Evolutionary conservation across 768 basidiomycete species (phyloP), one percentile per base, ranked within the genome.

Genomic region (Hebeloma cylindrosporum): DNA sequence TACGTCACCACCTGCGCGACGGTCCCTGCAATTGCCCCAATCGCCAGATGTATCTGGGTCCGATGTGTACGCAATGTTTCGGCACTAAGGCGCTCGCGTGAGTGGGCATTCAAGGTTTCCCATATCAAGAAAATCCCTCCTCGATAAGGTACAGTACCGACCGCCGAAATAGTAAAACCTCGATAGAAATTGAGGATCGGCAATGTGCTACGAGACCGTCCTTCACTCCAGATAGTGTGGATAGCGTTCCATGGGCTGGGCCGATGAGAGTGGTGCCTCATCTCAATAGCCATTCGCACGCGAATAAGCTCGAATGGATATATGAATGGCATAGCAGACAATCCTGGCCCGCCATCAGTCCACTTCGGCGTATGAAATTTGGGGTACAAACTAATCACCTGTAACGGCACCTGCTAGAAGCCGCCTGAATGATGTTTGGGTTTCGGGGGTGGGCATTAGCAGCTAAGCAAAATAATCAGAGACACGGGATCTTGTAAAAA

Each of bases 81-180:
- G 3, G 45, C 48, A 29, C 47, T 38, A 10, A 64, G 33, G 27
- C 11, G 7, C 5, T 53, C 32, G 21, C 47, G 43, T 5, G 58
- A 54, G 18, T 60, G 31, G 2, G 56, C 53, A 38, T 62, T 57
- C 26, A 62, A 53, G 4, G 60, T 60, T 37, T 60, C 60, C 59
- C 57, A 59, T 10, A 58, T 49, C 8, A 59, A 48, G 29, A 60
- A 62, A 36, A 62, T 58, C 0, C 60, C 57, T 14, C 57, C 60
- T 27, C 56, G 54, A 31, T 62, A 64, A 1, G 54, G 58, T 11
- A 45, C 14, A 5, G 37, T 36, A 31, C 37, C 43, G 13, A 45
- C n/a, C 4, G 40, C 21, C 9, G 38, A 40, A 17, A 50, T 38
- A 21, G 43, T 25, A n/a, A 50, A 50, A 4, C 43, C 43, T 40